Evolutionary conservation across 768 basidiomycete genomes (phyloP).

Genomic region (Mycena rebaudengoi): DNA sequence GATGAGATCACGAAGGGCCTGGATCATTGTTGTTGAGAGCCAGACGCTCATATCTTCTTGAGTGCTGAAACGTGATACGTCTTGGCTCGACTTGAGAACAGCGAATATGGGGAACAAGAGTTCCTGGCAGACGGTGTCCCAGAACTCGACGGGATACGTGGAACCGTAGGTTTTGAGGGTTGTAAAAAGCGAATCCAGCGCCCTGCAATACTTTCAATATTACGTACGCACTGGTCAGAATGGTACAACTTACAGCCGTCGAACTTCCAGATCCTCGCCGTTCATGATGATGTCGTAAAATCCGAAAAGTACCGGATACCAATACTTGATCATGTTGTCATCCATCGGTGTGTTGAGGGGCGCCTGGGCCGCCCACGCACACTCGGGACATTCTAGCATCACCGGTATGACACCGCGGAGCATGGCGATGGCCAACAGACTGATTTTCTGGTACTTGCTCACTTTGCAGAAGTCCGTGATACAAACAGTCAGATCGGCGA

Average conservation of each 20-base stretch:
- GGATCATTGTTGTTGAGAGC: slow-evolving; percentile 99
- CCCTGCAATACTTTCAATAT: slow-evolving; percentile 59
- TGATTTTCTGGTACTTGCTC: slow-evolving; percentile 99
- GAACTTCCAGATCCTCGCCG: slow-evolving; percentile 97
- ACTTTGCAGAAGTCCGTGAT: slow-evolving; percentile 99
- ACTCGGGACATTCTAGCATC: slow-evolving; percentile 87
- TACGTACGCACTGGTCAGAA: background rate
- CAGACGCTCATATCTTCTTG: slow-evolving; percentile 99
- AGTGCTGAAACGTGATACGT: slow-evolving; percentile 90
- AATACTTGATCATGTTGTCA: slow-evolving; percentile 94
- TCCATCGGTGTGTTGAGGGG: slow-evolving; percentile 55
- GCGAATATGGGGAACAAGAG: slow-evolving; percentile 98
- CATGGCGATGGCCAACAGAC: slow-evolving; percentile 95
- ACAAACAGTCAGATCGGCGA: slow-evolving; percentile 95
- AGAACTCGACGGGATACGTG: slow-evolving; percentile 90
- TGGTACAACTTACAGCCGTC: slow-evolving; percentile 76
- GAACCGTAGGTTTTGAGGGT: slow-evolving; percentile 91
- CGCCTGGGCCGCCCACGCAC: slow-evolving; percentile 42
- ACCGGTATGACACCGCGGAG: slow-evolving; percentile 91
- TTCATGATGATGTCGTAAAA: slow-evolving; percentile 99
- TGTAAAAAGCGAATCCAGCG: slow-evolving; percentile 94
- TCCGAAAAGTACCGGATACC: slow-evolving; percentile 97
- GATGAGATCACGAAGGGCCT: slow-evolving; percentile 93
- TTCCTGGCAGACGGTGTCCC: slow-evolving; percentile 97
- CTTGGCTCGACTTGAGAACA: slow-evolving; percentile 91